Evolutionary conservation across 139 green algal species (phyloP).

Genomic region (Micractinium sp.): DNA sequence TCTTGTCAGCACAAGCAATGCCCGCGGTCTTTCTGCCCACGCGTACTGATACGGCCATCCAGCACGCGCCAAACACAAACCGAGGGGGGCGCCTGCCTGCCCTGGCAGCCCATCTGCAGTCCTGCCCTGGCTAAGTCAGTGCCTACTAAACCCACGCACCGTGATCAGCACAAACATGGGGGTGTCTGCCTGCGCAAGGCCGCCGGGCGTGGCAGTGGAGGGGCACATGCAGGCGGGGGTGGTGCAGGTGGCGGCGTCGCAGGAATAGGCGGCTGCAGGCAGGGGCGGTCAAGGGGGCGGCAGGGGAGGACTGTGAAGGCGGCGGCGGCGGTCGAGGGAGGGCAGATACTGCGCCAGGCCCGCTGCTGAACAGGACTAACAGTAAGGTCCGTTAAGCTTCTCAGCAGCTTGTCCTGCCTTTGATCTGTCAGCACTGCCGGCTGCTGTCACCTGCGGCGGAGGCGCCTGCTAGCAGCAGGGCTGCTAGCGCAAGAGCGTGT

Average conservation of each 20-base stretch:
- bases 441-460: neutral
- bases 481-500: neutral
- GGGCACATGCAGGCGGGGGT: conserved; percentile 32
- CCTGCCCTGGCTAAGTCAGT: too few relatives aligned
- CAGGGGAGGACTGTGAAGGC: neutral
- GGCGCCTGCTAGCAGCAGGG: conserved; percentile 13
- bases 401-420: too few relatives aligned
- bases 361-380: too few relatives aligned
- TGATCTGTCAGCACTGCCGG: too few relatives aligned
- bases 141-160: conserved; percentile 6
- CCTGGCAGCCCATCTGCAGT: too few relatives aligned
- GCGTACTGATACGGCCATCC: too few relatives aligned
- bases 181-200: conserved; percentile 11
- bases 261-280: conserved; percentile 3
- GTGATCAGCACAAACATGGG: conserved; percentile 48
- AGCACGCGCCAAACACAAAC: too few relatives aligned
- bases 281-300: neutral
- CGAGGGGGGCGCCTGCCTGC: too few relatives aligned
- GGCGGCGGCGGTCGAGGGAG: neutral
- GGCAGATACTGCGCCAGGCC: neutral
- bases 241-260: conserved; percentile 31
- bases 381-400: too few relatives aligned
- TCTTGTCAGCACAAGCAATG: too few relatives aligned
- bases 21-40: too few relatives aligned
- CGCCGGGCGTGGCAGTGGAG: conserved; percentile 24